Conservation (phyloP, 179 eudicot species). For the Spinacia oleracea region DNA sequence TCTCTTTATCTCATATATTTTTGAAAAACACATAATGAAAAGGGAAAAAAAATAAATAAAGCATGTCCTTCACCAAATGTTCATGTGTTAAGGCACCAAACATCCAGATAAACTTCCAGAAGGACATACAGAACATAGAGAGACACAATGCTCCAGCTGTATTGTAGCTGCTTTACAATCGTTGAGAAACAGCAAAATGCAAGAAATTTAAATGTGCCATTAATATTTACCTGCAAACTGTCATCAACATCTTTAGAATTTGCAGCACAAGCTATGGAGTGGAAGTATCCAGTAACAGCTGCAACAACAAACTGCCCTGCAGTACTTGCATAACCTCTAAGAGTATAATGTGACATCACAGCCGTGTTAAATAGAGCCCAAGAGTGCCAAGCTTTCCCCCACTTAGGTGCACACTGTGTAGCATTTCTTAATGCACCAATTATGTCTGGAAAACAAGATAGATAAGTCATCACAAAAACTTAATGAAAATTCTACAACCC, state of each 20-base stretch:
- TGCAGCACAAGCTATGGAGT: constrained; percentile 96
- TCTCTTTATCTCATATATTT: neutral
- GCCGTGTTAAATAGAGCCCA: constrained; percentile 99
- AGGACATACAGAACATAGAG: neutral
- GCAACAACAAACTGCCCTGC: constrained; percentile 86
- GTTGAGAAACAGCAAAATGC: too few species aligned
- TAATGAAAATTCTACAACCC: neutral
- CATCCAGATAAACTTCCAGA: neutral
- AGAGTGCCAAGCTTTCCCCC: constrained; percentile 96
- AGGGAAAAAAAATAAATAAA: neutral
- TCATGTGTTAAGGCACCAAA: neutral
- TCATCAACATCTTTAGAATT: constrained; percentile 92
- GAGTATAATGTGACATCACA: constrained; percentile 92
- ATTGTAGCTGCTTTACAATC: neutral
- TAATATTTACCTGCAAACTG: constrained; percentile 77
- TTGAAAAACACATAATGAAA: neutral
- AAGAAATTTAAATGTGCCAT: constrained; percentile 2
- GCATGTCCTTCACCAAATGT: neutral
- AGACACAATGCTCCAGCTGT: neutral
- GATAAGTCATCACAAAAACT: constrained; percentile 15
- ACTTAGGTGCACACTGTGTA: constrained; percentile 74
- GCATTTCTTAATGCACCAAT: constrained; percentile 68
- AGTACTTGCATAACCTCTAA: constrained; percentile 55
- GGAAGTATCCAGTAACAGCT: constrained; percentile 95
- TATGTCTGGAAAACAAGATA: constrained; percentile 54